Base-by-base conservation (phyloP, 202 grass and related monocot species). In the Saccharum hybrid region DNA sequence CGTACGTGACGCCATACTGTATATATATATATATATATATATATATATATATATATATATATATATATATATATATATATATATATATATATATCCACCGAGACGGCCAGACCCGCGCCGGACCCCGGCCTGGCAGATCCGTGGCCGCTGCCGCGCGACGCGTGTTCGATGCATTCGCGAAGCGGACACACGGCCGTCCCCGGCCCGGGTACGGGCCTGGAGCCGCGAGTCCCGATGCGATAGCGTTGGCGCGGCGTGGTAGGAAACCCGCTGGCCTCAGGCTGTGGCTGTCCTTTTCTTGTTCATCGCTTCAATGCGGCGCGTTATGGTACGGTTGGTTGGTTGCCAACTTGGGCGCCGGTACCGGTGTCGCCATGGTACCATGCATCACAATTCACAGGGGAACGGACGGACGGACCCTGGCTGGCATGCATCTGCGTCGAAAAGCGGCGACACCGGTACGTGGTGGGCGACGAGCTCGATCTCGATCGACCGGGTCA, bases 151-250 rank as follows among this genome's bases (percentile, higher is more conserved):
- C 78, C 60, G 4, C 76, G 56, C 70, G 80, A 68, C 65, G 78
- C 65, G 48, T 66, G 66, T 51, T 51, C n/a, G n/a, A 48, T 40
- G 73, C 16, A 34, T 83, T 79, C 59, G 69, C 48, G 33, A 11
- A 11, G n/a, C 28, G 2, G 28, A 3, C 63, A 18, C 31, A 18
- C 65, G 38, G 9, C 66, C n/a, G 4, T n/a, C 9, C 37, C 9
- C 39, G 4, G 4, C 21, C 19, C 38, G n/a, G 14, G 67, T 26
- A 69, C 67, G 23, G 69, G 22, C 2, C n/a, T 23, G 70, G 12
- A 19, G 28, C 71, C 40, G 26, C 71, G 51, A 80, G 81, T 80
- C 64, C 81, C 88, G 33, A 82, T 23, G 78, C 46, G 78, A 72
- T 78, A 16, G 63, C 65, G 45, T 33, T 46, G 10, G 40, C 39